Conservation (phyloP, 352 stramenopile species). For the Phytophthora quininea region DNA sequence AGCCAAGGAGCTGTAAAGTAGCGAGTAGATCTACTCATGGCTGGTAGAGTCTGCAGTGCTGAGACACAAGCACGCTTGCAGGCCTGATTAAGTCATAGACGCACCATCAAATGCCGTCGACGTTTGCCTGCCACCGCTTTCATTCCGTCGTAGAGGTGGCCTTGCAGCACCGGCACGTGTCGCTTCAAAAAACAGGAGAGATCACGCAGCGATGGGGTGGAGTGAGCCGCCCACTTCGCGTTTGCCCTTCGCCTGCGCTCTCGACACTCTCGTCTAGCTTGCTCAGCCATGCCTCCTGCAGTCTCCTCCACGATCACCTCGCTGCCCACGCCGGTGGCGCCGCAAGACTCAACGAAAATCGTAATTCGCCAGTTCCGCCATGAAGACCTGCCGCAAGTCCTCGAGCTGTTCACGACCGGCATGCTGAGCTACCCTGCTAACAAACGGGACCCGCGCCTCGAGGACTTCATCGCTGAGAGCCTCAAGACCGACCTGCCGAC, state of each 20-base stretch:
- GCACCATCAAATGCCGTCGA: too few species aligned
- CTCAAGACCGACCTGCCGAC: slow-evolving; percentile 34
- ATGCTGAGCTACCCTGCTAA: slow-evolving; percentile 28
- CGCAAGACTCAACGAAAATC: slow-evolving; percentile 18
- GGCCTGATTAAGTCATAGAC: too few species aligned
- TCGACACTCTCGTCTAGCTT: background rate
- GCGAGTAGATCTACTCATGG: too few species aligned
- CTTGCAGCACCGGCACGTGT: slow-evolving; percentile 11
- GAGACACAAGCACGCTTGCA: too few species aligned
- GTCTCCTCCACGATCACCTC: slow-evolving; percentile 9
- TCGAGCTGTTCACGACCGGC: slow-evolving; percentile 26
- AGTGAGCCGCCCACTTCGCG: slow-evolving; percentile 9
- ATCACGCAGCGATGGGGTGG: background rate
- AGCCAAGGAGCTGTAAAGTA: slow-evolving; percentile 37
- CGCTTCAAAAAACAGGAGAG: slow-evolving; percentile 2
- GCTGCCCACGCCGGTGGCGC: background rate
- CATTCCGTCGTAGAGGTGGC: background rate
- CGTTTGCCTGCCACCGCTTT: background rate
- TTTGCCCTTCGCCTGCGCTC: slow-evolving; percentile 11
- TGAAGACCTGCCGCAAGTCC: slow-evolving; percentile 27
- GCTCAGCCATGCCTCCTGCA: slow-evolving; percentile 13
- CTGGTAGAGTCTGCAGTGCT: too few species aligned
- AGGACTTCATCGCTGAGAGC: slow-evolving; percentile 29
- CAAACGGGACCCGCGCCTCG: slow-evolving; percentile 13
- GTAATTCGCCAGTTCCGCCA: slow-evolving; percentile 21